phyloP scores from a whole-genome alignment of 2,329 filamentous ascomycete species.

The Clonostachys sp. region DNA sequence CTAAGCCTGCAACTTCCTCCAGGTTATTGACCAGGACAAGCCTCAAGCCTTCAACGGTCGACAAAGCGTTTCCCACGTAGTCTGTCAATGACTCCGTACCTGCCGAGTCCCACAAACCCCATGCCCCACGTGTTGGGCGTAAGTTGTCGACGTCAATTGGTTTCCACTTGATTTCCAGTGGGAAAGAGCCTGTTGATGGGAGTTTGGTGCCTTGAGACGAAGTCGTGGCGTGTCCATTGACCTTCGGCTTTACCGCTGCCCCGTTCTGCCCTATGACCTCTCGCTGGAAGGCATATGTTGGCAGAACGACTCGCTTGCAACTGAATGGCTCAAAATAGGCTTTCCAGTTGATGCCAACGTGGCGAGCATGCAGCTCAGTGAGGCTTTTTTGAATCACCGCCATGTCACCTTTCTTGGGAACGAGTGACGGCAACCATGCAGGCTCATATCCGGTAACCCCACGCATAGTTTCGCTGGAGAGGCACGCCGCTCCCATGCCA shows the following conservation, averaged over 20 bases:
- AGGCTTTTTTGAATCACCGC: slow-evolving; percentile 10
- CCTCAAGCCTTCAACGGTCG: background rate
- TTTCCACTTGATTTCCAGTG: too few relatives aligned
- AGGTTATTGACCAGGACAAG: slow-evolving; percentile 3
- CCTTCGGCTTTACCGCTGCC: background rate
- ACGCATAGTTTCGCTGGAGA: slow-evolving; percentile 6
- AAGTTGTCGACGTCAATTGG: too few relatives aligned
- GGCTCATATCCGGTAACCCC: background rate
- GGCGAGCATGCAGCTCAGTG: slow-evolving; percentile 13
- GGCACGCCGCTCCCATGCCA: slow-evolving; percentile 17
- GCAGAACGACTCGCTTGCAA: slow-evolving; percentile 16
- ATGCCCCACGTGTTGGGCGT: too few relatives aligned
- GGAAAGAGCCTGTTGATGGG: too few relatives aligned
- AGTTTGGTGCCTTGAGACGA: too few relatives aligned
- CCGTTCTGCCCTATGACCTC: background rate
- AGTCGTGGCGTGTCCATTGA: too few relatives aligned
- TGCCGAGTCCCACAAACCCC: too few relatives aligned
- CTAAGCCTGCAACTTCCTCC: slow-evolving; percentile 1
- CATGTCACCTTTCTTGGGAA: slow-evolving; percentile 5
- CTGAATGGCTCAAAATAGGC: slow-evolving; percentile 17
- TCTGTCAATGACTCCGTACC: too few relatives aligned
- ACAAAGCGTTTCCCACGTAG: too few relatives aligned
- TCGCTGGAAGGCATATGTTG: slow-evolving; percentile 23
- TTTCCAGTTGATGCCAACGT: slow-evolving; percentile 18
- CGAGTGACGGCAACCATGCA: slow-evolving; percentile 19